Evolutionary conservation across 2,329 filamentous ascomycete species (phyloP).

Genomic region (Aureobasidium leucospermi): DNA sequence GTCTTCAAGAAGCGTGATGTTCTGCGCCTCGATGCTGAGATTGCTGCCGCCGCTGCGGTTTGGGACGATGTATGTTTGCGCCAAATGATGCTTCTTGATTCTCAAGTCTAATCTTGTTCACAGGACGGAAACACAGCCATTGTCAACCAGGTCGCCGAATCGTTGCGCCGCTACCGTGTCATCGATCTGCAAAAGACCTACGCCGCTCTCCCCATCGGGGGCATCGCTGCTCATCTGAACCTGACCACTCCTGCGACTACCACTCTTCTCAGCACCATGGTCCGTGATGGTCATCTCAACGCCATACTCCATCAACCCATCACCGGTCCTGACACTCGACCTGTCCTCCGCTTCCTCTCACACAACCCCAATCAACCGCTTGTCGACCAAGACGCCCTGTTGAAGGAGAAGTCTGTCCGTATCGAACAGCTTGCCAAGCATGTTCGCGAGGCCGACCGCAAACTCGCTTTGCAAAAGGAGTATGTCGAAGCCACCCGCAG

Average conservation of each 20-base stretch:
- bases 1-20: slow-evolving; percentile 58
- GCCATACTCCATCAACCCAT: slow-evolving; percentile 42
- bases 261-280: slow-evolving; percentile 47
- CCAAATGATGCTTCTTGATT: not conserved
- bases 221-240: slow-evolving; percentile 45
- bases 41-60: slow-evolving; percentile 49
- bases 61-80: slow-evolving; percentile 41
- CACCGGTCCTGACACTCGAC: slow-evolving; percentile 22
- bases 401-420: slow-evolving; percentile 44
- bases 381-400: slow-evolving; percentile 26
- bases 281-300: slow-evolving; percentile 43
- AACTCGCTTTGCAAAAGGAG: slow-evolving; percentile 51
- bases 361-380: slow-evolving; percentile 6
- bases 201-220: slow-evolving; percentile 50
- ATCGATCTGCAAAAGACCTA: slow-evolving; percentile 67
- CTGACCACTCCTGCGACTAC: slow-evolving; percentile 45
- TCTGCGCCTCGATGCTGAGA: slow-evolving; percentile 55
- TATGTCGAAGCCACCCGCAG: slow-evolving; percentile 48
- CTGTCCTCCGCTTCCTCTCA: slow-evolving; percentile 50
- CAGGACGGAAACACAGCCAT: slow-evolving; percentile 58
- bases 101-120: not conserved
- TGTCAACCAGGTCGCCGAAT: slow-evolving; percentile 59
- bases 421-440: slow-evolving; percentile 45
- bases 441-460: slow-evolving; percentile 48
- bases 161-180: slow-evolving; percentile 71